Conservation (phyloP, 495 filamentous ascomycete species). For the Neurospora sp. region DNA sequence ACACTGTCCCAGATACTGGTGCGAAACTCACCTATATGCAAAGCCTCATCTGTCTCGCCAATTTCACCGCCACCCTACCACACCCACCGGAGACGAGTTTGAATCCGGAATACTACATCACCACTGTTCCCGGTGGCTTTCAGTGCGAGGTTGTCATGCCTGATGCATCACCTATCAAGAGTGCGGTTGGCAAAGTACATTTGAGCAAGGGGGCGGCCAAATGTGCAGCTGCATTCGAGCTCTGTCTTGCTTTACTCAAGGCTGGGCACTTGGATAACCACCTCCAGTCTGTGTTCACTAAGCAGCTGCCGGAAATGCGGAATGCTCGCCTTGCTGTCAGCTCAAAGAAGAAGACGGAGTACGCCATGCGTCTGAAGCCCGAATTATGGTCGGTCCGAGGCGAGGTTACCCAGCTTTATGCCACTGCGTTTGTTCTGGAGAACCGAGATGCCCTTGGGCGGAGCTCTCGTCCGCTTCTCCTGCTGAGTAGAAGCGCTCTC, state of each 20-base stretch:
- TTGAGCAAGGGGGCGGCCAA: slow-evolving; percentile 70
- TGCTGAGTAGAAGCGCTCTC: slow-evolving; percentile 60
- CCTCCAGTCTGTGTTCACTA: slow-evolving; percentile 63
- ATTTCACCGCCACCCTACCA: slow-evolving; percentile 47
- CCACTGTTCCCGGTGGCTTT: slow-evolving; percentile 48
- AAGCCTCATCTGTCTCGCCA: slow-evolving; percentile 53
- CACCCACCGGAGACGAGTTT: slow-evolving; percentile 45
- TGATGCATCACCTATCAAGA: slow-evolving; percentile 59
- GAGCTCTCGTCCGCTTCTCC: slow-evolving; percentile 52
- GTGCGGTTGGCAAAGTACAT: slow-evolving; percentile 49
- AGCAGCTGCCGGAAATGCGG: slow-evolving; percentile 69
- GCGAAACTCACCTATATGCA: slow-evolving; percentile 74
- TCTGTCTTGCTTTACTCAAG: slow-evolving; percentile 61
- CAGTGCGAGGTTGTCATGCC: slow-evolving; percentile 78
- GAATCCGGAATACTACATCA: slow-evolving; percentile 56
- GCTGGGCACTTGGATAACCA: slow-evolving; percentile 60
- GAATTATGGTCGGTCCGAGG: slow-evolving; percentile 54
- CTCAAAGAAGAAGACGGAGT: slow-evolving; percentile 61
- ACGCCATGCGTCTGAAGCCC: slow-evolving; percentile 73
- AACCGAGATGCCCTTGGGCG: slow-evolving; percentile 49
- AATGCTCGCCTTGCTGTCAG: slow-evolving; percentile 84
- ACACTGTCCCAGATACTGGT: slow-evolving; percentile 55
- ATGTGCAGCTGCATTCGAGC: slow-evolving; percentile 80
- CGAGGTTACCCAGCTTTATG: slow-evolving; percentile 48
- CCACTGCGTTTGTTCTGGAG: slow-evolving; percentile 53